Conservation (phyloP, 192 early-diverging fungal species). For the Physocladia obscura region DNA sequence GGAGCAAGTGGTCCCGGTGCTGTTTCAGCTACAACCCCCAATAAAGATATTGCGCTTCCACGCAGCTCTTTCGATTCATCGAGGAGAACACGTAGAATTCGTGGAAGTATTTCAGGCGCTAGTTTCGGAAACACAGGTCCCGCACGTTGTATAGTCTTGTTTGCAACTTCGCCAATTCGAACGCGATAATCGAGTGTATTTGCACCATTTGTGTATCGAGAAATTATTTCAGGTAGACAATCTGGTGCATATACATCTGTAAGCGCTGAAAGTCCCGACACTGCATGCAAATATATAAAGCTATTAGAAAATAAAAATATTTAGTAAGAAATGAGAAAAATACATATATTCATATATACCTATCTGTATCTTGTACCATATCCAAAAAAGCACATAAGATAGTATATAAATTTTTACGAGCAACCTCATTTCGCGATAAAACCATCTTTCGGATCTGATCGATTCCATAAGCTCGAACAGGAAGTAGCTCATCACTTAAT, state of each 20-base stretch:
- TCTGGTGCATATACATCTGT: slow-evolving; percentile 75
- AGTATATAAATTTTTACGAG: slow-evolving; percentile 58
- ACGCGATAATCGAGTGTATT: slow-evolving; percentile 67
- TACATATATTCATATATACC: slow-evolving; percentile 39
- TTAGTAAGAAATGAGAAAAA: not conserved
- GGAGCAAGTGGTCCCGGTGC: slow-evolving; percentile 68
- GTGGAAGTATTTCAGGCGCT: slow-evolving; percentile 34
- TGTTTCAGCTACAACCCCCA: slow-evolving; percentile 62
- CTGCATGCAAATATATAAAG: slow-evolving; percentile 90
- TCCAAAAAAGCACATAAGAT: slow-evolving; percentile 77
- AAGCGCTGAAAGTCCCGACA: slow-evolving; percentile 79
- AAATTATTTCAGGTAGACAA: slow-evolving; percentile 67
- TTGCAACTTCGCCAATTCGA: slow-evolving; percentile 82
- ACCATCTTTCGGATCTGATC: slow-evolving; percentile 80
- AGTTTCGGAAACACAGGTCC: slow-evolving; percentile 74
- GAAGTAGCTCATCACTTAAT: slow-evolving; percentile 73
- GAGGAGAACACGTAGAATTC: slow-evolving; percentile 40
- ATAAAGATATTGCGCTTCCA: slow-evolving; percentile 39
- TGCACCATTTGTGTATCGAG: slow-evolving; percentile 57
- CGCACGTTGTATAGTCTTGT: slow-evolving; percentile 80
- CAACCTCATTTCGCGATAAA: slow-evolving; percentile 62
- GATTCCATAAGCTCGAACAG: slow-evolving; percentile 86
- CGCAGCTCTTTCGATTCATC: slow-evolving; percentile 35
- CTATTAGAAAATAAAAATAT: slow-evolving; percentile 39
- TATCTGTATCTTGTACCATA: slow-evolving; percentile 75